phyloP scores from a whole-genome alignment of 352 stramenopile genomes.

The Phytophthora cryptogea region DNA sequence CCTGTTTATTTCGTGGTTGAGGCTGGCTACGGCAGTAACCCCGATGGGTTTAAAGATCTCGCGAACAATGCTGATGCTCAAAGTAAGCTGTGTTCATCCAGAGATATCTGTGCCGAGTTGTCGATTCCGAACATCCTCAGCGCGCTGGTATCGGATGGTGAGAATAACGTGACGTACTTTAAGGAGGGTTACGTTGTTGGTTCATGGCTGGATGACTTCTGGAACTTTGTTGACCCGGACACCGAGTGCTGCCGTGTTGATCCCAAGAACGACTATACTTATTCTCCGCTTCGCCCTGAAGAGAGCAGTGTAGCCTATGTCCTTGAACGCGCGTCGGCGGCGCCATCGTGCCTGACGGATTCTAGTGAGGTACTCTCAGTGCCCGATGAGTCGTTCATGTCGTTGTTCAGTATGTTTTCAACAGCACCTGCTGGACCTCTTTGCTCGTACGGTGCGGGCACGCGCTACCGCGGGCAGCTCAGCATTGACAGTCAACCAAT shows the following conservation, averaged over 20 bases:
- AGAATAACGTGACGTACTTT: constrained; percentile 52
- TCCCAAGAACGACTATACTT: constrained; percentile 34
- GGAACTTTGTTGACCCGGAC: constrained; percentile 60
- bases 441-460: constrained; percentile 63
- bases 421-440: constrained; percentile 44
- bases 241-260: constrained; percentile 74
- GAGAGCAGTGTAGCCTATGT: constrained; percentile 31
- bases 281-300: constrained; percentile 44
- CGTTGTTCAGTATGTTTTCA: constrained; percentile 72
- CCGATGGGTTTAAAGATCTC: constrained; percentile 32
- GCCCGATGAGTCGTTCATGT: constrained; percentile 62
- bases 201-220: constrained; percentile 84
- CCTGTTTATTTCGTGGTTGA: constrained; percentile 78
- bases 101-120: constrained; percentile 54
- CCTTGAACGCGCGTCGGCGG: constrained; percentile 21
- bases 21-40: constrained; percentile 57
- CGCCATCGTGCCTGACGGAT: constrained; percentile 47
- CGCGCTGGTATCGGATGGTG: constrained; percentile 37
- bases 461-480: constrained; percentile 71
- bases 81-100: constrained; percentile 64
- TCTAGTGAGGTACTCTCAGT: constrained; percentile 42
- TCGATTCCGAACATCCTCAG: constrained; percentile 69
- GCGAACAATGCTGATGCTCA: constrained; percentile 35
- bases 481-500: constrained; percentile 65
- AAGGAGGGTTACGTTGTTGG: constrained; percentile 44